A percentile compares a stretch with the other conserved stretches of the same genome.
Evolutionary conservation across 1,139 yeast genomes (phyloP).

Genomic region (Scheffersomyces parashehatae): DNA sequence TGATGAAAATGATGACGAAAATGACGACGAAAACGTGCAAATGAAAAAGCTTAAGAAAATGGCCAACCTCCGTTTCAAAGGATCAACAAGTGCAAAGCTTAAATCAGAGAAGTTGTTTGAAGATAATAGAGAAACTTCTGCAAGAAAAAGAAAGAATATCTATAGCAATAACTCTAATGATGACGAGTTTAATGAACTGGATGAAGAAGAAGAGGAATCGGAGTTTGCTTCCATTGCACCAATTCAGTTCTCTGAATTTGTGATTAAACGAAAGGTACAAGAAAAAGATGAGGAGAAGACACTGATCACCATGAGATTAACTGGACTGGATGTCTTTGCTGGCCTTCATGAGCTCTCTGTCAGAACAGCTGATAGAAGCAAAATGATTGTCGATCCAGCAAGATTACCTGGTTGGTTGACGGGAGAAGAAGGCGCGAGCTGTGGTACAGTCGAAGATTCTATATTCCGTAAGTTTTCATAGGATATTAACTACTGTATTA

Average conservation of each 20-base stretch:
- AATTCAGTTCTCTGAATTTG: constrained; percentile 50
- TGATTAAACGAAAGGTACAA: constrained; percentile 28
- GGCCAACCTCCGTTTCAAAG: constrained; percentile 61
- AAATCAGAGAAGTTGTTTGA: constrained; percentile 39
- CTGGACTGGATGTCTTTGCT: constrained; percentile 78
- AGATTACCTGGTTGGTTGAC: constrained; percentile 75
- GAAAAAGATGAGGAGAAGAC: constrained; percentile 14
- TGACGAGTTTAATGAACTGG: constrained; percentile 18
- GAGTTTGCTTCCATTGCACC: constrained; percentile 56
- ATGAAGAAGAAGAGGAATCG: constrained; percentile 22
- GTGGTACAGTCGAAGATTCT: constrained; percentile 53
- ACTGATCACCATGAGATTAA: constrained; percentile 49
- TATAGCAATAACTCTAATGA: constrained; percentile 3
- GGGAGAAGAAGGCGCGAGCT: constrained; percentile 64
- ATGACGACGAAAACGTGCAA: constrained; percentile 7
- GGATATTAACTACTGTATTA: constrained; percentile 1
- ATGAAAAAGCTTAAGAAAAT: constrained; percentile 28
- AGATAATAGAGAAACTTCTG: constrained; percentile 17
- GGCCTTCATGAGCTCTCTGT: constrained; percentile 77
- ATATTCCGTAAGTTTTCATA: constrained; percentile 19
- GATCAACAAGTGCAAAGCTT: constrained; percentile 36
- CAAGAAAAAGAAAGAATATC: constrained; percentile 11
- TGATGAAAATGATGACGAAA: constrained; percentile 10
- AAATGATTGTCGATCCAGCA: constrained; percentile 52
- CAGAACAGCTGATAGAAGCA: constrained; percentile 20